Base-by-base conservation (phyloP, 176 grass and related monocot genomes). In the Leersia perrieri region DNA sequence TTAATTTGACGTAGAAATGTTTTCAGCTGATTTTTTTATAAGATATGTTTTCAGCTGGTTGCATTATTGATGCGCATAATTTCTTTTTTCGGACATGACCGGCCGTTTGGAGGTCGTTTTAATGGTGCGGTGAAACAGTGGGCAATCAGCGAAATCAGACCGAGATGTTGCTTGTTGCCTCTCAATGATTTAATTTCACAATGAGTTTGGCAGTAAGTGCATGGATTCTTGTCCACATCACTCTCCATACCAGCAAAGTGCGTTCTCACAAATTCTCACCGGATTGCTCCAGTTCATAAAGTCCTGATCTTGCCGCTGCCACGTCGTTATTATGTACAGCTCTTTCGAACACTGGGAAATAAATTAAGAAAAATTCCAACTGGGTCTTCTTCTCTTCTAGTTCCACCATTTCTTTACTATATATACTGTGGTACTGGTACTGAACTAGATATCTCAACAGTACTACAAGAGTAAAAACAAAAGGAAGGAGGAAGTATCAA, bases 101-200 rank as follows among this genome's bases (percentile, higher is more conserved):
- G 13, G 71, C 76, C 23, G 87, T 85, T 89, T 38, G 64, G 41
- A 27, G 23, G 55, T 85, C 82, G 77, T 85, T 89, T 80, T 76
- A 10, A 64, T 10, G 47, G 13, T 34, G 25, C 33, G 33, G 33
- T 27, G 71, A 81, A 76, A 85, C 1, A 72, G 38, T 7, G 53
- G 16, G 12, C 36, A 6, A 16, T 27, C 8, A 23, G 11, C 47
- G 9, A 29, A 14, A 53, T 36, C 5, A 5, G 5, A 81, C 31
- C 3, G 18, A 72, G 23, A 4, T 0, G 68, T 13, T 5, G 18
- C 18, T 33, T 36, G 9, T 11, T 62, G 31, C 68, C 35, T 6
- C 34, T 6, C 34, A 0, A 1, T 44, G 16, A 44, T 72, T 44
- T 44, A 11, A 44, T 72, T 44, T 44, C 68, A 16, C 47, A 15